Conservation (phyloP, 73 alveolate species). For the Paramecium bursaria region DNA sequence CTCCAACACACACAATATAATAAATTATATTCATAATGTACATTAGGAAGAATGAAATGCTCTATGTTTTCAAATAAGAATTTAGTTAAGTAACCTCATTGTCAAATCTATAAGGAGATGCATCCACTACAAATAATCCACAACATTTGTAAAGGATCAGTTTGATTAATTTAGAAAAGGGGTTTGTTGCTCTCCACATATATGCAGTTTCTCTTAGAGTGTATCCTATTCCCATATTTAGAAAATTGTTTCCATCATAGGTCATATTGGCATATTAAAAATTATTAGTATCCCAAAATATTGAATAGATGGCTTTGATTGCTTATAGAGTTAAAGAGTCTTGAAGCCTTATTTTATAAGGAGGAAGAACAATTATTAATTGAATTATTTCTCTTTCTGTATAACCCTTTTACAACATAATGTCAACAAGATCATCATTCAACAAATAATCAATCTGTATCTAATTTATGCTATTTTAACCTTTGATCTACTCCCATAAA, state of each 20-base stretch:
- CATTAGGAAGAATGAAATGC: neutral
- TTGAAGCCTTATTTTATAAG: conserved; percentile 32
- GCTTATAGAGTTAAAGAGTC: conserved; percentile 40
- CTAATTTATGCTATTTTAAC: neutral
- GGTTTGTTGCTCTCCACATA: too few relatives aligned
- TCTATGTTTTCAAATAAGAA: neutral
- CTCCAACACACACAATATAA: too few relatives aligned
- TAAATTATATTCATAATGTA: neutral
- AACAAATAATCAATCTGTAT: conserved; percentile 32
- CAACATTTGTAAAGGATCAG: neutral
- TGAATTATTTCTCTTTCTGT: conserved; percentile 44
- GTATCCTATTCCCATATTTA: conserved; percentile 55
- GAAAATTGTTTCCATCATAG: conserved; percentile 35
- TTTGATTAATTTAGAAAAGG: neutral
- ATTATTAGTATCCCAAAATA: conserved; percentile 15
- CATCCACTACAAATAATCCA: neutral
- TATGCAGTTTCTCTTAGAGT: conserved; percentile 55
- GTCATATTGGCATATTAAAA: conserved; percentile 8
- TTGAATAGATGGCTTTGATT: conserved; percentile 31
- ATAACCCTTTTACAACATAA: neutral
- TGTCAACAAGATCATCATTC: conserved; percentile 43
- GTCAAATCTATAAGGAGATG: neutral
- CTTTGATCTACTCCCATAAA: conserved; percentile 27
- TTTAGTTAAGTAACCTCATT: conserved; percentile 6
- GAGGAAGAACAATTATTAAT: conserved; percentile 48